Percentiles rank a stretch among this genome's conserved stretches.
Conservation (phyloP, 2,329 filamentous ascomycete species). For the Fragosphaeria purpurea region DNA sequence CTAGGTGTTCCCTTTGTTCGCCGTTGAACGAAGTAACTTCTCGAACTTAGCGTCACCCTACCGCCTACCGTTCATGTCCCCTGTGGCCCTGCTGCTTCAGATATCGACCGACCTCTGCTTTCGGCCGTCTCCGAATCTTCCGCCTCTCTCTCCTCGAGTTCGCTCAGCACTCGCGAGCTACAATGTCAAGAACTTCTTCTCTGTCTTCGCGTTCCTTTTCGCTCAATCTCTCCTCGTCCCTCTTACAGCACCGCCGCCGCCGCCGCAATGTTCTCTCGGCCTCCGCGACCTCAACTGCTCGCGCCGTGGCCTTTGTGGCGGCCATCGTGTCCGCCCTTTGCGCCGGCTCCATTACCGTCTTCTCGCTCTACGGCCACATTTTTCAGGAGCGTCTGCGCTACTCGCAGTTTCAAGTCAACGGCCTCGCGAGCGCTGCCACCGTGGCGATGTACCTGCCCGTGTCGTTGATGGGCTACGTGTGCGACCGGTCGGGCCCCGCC, state of each 20-base stretch:
- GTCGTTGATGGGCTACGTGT: slow-evolving; percentile 78
- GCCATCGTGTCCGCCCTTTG: slow-evolving; percentile 56
- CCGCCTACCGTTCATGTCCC: too few species aligned
- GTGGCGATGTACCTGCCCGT: slow-evolving; percentile 89
- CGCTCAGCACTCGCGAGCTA: too few species aligned
- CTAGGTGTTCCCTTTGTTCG: too few species aligned
- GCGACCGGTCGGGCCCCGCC: slow-evolving; percentile 76
- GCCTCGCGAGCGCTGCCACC: slow-evolving; percentile 76
- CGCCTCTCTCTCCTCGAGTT: too few species aligned
- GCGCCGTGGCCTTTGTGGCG: slow-evolving; percentile 40
- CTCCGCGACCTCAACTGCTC: slow-evolving; percentile 21
- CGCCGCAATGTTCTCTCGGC: slow-evolving; percentile 8
- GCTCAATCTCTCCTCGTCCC: slow-evolving; percentile 5
- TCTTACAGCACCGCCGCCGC: slow-evolving; percentile 3
- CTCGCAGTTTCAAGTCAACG: slow-evolving; percentile 85
- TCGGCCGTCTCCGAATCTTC: too few species aligned
- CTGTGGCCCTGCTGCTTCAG: too few species aligned
- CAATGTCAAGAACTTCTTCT: slow-evolving; percentile 4
- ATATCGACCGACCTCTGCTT: too few species aligned
- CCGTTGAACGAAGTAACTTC: too few species aligned
- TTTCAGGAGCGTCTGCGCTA: slow-evolving; percentile 83
- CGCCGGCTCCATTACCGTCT: slow-evolving; percentile 85
- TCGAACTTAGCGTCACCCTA: too few species aligned
- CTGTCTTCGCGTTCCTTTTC: slow-evolving; percentile 7
- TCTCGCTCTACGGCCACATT: slow-evolving; percentile 85